phyloP scores from a whole-genome alignment of 176 grass and related monocot species.

The Rhynchospora tenuis region DNA sequence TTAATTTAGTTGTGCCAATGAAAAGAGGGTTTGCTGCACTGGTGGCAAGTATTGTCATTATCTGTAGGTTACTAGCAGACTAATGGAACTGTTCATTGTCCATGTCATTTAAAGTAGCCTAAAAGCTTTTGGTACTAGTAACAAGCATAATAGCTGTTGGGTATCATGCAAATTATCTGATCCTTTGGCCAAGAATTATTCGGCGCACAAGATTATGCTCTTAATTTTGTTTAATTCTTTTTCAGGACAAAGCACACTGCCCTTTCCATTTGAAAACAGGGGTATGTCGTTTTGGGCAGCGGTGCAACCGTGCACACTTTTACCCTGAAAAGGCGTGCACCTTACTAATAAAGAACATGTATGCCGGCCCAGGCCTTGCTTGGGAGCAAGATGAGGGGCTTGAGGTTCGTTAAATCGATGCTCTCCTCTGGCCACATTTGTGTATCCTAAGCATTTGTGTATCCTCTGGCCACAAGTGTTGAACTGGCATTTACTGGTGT shows the following conservation, averaged over 20 bases:
- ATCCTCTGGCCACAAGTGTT: not conserved
- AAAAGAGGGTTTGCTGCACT: not conserved
- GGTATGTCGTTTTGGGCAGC: constrained; percentile 76
- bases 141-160: not conserved
- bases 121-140: not conserved
- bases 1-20: not conserved
- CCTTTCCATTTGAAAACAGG: constrained; percentile 95
- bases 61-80: not conserved
- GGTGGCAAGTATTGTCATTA: not conserved
- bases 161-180: not conserved
- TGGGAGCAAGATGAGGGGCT: constrained; percentile 97
- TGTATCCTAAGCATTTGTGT: constrained; percentile 7
- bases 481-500: not conserved
- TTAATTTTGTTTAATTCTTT: constrained; percentile 25
- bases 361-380: constrained; percentile 83
- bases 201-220: not conserved
- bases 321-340: constrained; percentile 92
- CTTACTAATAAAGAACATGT: constrained; percentile 95
- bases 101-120: not conserved
- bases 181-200: not conserved
- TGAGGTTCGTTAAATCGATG: constrained; percentile 91
- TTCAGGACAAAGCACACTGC: constrained; percentile 93
- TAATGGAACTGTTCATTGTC: not conserved
- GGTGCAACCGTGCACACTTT: constrained; percentile 91
- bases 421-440: constrained; percentile 16